phyloP scores from a whole-genome alignment of 225 moss, liverwort and hornwort species.

The Bryoerythrophyllum caledonicum region DNA sequence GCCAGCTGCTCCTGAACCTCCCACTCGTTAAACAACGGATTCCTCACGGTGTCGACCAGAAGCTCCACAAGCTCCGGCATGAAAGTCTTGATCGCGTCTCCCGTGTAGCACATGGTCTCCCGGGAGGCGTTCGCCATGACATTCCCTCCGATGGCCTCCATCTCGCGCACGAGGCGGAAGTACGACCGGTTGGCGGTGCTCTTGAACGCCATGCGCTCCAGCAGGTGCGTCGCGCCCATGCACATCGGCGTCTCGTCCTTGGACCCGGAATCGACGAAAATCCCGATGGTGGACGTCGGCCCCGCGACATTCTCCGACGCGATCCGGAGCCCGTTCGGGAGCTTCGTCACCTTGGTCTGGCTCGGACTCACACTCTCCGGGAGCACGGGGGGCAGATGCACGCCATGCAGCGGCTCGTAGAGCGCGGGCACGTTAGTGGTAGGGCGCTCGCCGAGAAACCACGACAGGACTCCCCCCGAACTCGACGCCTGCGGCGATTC shows the following conservation, averaged over 20 bases:
- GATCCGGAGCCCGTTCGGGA: conserved; percentile 79
- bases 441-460: conserved; percentile 53
- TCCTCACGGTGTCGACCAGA: conserved; percentile 74
- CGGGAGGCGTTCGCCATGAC: conserved; percentile 77
- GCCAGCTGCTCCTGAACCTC: conserved; percentile 85
- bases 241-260: conserved; percentile 68
- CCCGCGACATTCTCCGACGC: conserved; percentile 74
- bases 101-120: conserved; percentile 93
- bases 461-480: conserved; percentile 65
- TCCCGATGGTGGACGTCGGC: conserved; percentile 67
- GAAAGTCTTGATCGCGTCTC: conserved; percentile 76
- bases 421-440: conserved; percentile 49
- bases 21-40: conserved; percentile 83
- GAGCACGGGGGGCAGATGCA: conserved; percentile 55
- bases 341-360: conserved; percentile 63
- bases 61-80: conserved; percentile 96
- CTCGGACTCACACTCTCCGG: conserved; percentile 52
- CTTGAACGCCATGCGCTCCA: conserved; percentile 97
- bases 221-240: conserved; percentile 78
- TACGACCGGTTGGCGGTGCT: conserved; percentile 84
- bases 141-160: conserved; percentile 93
- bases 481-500: conserved; percentile 38
- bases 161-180: conserved; percentile 87
- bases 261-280: conserved; percentile 81
- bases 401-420: conserved; percentile 69